Base-by-base conservation (phyloP, 345 rosid species). In the Stellera chamaejasme region DNA sequence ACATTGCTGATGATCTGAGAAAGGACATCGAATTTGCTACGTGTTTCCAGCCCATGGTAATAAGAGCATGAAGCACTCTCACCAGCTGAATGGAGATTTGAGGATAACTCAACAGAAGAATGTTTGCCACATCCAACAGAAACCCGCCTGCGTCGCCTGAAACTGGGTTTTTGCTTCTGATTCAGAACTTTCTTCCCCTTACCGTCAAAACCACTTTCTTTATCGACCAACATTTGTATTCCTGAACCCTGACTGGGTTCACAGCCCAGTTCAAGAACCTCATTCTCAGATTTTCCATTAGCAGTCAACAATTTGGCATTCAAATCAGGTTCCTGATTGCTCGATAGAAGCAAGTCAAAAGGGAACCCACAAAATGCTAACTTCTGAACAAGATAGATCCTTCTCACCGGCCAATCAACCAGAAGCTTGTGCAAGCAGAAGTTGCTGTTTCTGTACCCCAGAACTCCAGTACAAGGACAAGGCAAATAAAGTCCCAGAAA, bases 381-480 rank as follows among this genome's bases (percentile, higher is more conserved):
- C 27, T 52, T 69, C 56, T 73, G 87, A 64, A 86, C 75, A 71
- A 62, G 71, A 45, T 66, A 70, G 32, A 88, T 75, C 49, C 60
- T 79, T 49, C 67, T 73, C 6, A 64, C 23, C 49, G 94, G 89
- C 54, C 63, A 65, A 56, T 84, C 77, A 59, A 81, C 65, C 3
- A 92, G 68, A 72, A 78, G 63, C 42, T 62, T 76, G 52, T 73
- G 77, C 75, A 77, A 68, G 70, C 95, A 87, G 4, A 74, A 26
- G 39, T 57, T 32, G 13, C 63, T 55, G 49, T 66, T 66, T 27
- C 59, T 68, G 60, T 66, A 78, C 19, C 78, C 85, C 46, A 80
- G 66, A 54, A 73, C 44, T 45, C 83, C 91, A 69, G 65, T 61
- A 61, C 85, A 81, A 8, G 83, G 81, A 70, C 86, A 85, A 11